Evolutionary conservation across 1,139 yeast genomes (phyloP), one percentile per base, ranked within the genome.

Genomic region (Magnusiomyces starmeri): DNA sequence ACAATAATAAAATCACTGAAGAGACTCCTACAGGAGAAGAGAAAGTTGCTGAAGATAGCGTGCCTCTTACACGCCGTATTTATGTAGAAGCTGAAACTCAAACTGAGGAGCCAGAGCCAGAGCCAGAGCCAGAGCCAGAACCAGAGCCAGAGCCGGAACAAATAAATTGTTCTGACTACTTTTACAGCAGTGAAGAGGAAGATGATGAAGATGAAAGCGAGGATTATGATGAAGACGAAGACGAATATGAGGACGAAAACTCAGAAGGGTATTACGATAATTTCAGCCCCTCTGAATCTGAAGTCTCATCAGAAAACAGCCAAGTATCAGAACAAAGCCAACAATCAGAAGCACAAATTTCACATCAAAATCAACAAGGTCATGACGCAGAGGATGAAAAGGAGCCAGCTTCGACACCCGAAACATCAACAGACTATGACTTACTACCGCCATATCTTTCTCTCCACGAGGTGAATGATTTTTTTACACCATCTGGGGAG

Each of bases 191-290:
- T 18, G 12, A 7, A 14, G 48, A 45, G 7, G 22, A 27, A 4
- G 51, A 48, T 20, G 54, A 50, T 14, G 53, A 50, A 20, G 49
- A 44, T n/a, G 39, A 29, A 12, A 8, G 10, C 12, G 32, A 27
- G 7, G 32, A 27, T 8, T 32, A 14, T 6, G 37, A 50, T 20
- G 50, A 43, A 39, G 45, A 44, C 18, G 39, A 29, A 3, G 44
- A 27, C n/a, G n/a, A n/a, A 16, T 29, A 29, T n/a, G n/a, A n/a
- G n/a, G n/a, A n/a, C n/a, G n/a, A n/a, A n/a, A n/a, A n/a, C n/a
- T n/a, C n/a, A n/a, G n/a, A n/a, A n/a, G n/a, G n/a, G n/a, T n/a
- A n/a, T n/a, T n/a, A n/a, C n/a, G n/a, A n/a, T n/a, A n/a, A n/a
- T n/a, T n/a, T n/a, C n/a, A n/a, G n/a, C n/a, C n/a, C n/a, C n/a